These are phyloP conservation scores for Mycena chlorophos DNA, from an alignment of 768 basidiomycete species.

Conservation along the genomic window DNA sequence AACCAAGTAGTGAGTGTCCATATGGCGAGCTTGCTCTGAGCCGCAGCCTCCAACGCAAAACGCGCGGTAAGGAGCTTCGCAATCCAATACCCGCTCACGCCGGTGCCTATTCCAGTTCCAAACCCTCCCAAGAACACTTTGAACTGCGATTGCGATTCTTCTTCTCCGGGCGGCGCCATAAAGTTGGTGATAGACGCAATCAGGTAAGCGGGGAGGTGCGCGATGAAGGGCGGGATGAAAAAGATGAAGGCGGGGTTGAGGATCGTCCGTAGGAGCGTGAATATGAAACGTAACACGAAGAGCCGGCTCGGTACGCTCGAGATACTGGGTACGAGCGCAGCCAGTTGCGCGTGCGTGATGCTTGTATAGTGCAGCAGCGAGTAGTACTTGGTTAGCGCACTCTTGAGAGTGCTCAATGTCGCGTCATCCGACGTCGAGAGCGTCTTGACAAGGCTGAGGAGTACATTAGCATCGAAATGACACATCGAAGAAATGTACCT, in stretches of 20 bases:
- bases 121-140: constrained; percentile 62
- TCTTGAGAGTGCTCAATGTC: constrained; percentile 36
- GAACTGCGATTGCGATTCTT: constrained; percentile 71
- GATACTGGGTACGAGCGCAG: constrained; percentile 40
- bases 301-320: constrained; percentile 29
- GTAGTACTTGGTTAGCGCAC: constrained; percentile 54
- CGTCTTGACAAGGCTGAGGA: constrained; percentile 27
- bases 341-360: constrained; percentile 52
- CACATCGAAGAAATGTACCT: constrained; percentile 40
- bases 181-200: constrained; percentile 44
- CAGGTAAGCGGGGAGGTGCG: constrained; percentile 61
- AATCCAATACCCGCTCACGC: constrained; percentile 22
- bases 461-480: constrained; percentile 35
- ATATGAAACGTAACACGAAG: constrained; percentile 16
- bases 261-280: constrained; percentile 36
- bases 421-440: constrained; percentile 20
- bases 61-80: constrained; percentile 11
- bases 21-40: constrained; percentile 12
- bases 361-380: constrained; percentile 52
- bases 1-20: constrained; percentile 30
- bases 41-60: constrained; percentile 6
- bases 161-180: constrained; percentile 50
- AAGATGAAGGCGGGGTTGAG: constrained; percentile 43
- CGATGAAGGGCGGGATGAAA: constrained; percentile 46
- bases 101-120: constrained; percentile 35